Percentiles rank a stretch among this genome's conserved stretches.
These are phyloP conservation scores for Pseudocercospora cruenta DNA, from an alignment of 2,329 filamentous ascomycete genomes.

Conservation along the genomic window DNA sequence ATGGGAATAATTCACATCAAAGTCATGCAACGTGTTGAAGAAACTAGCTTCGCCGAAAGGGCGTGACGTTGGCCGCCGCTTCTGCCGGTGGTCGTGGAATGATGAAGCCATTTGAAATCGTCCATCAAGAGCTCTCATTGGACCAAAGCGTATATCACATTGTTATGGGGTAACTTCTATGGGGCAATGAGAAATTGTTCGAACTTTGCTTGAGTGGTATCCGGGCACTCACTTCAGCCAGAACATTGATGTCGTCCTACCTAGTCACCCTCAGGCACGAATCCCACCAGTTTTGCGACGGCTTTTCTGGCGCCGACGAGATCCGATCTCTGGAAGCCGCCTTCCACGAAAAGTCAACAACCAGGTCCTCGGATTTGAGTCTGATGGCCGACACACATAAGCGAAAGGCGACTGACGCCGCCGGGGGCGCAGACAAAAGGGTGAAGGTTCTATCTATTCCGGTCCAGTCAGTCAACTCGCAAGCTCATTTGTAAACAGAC, in stretches of 20 bases:
- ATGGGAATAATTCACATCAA: background rate
- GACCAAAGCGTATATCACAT: background rate
- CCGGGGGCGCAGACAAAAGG: slow-evolving; percentile 39
- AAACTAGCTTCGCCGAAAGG: background rate
- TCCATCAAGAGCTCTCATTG: background rate
- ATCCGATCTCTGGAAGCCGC: background rate
- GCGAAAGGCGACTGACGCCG: slow-evolving; percentile 42
- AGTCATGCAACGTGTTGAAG: background rate
- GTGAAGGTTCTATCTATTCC: slow-evolving; percentile 38
- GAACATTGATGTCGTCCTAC: background rate
- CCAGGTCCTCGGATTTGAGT: background rate
- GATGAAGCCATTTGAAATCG: background rate
- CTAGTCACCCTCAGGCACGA: background rate
- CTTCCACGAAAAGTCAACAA: background rate
- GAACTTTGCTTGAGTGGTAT: background rate
- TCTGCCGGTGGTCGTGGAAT: background rate
- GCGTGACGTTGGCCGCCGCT: background rate
- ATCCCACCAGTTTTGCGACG: background rate
- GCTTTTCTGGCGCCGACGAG: slow-evolving; percentile 1
- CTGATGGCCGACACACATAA: slow-evolving; percentile 35
- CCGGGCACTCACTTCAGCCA: background rate
- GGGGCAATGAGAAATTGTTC: background rate
- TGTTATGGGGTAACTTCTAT: background rate
- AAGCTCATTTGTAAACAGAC: slow-evolving; percentile 34
- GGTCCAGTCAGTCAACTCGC: slow-evolving; percentile 19